Conservation (phyloP, 768 basidiomycete species). For the Mycena galopus region DNA sequence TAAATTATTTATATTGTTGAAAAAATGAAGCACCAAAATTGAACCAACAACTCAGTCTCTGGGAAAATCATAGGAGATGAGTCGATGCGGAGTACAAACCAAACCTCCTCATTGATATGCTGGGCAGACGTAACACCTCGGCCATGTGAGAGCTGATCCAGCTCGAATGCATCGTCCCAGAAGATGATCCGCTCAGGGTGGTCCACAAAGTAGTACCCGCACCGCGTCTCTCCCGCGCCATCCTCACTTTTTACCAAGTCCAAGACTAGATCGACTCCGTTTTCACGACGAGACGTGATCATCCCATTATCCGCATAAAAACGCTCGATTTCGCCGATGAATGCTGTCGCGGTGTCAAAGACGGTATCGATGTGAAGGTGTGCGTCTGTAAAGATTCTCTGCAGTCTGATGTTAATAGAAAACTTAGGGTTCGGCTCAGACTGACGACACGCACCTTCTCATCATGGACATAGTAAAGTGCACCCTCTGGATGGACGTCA, state of each 20-base stretch:
- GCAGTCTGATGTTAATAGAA: not conserved
- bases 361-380: not conserved
- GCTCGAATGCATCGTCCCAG: constrained; percentile 15
- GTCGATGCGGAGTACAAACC: not conserved
- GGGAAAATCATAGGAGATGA: not conserved
- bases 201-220: constrained; percentile 16
- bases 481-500: not conserved
- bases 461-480: not conserved
- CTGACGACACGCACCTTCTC: not conserved
- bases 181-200: constrained; percentile 2
- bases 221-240: not conserved
- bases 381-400: constrained; percentile 14
- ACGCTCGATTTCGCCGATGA: not conserved
- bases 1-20: not conserved
- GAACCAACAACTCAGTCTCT: not conserved
- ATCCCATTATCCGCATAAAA: not conserved
- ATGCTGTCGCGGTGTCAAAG: not conserved
- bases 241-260: not conserved
- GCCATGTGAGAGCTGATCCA: constrained; percentile 4
- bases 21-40: not conserved
- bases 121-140: constrained; percentile 1
- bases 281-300: not conserved
- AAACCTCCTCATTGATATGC: constrained; percentile 1
- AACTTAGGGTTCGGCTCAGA: not conserved
- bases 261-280: not conserved